Conservation (phyloP, 2,329 filamentous ascomycete genomes). For the Colletotrichum melonis region DNA sequence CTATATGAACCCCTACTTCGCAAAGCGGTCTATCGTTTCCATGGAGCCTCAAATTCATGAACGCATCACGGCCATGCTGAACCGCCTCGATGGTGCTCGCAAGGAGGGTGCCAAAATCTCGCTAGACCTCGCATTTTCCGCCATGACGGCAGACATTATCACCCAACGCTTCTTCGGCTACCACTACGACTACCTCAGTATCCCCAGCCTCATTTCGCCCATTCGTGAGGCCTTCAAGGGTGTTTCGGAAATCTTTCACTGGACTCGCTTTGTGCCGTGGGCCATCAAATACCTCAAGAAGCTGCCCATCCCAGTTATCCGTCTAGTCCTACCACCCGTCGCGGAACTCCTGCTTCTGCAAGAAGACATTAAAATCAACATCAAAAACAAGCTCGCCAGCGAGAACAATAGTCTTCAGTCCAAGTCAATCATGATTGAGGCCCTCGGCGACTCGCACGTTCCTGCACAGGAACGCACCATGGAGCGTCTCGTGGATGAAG, state of each 20-base stretch:
- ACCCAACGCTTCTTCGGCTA: constrained; percentile 35
- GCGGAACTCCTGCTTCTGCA: constrained; percentile 13
- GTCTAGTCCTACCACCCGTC: constrained; percentile 16
- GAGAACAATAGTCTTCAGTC: background rate
- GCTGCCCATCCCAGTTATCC: constrained; percentile 14
- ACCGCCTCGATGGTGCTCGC: constrained; percentile 17
- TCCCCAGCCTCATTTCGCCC: constrained; percentile 2
- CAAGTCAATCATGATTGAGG: background rate
- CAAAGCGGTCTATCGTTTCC: constrained; percentile 36
- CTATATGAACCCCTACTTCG: constrained; percentile 41
- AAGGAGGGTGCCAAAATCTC: background rate
- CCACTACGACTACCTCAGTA: constrained; percentile 33
- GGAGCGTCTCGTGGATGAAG: constrained; percentile 36
- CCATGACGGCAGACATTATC: constrained; percentile 39
- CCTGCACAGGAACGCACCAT: background rate
- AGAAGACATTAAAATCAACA: constrained; percentile 18
- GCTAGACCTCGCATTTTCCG: constrained; percentile 37
- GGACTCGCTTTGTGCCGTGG: constrained; percentile 32
- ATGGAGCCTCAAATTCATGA: constrained; percentile 38
- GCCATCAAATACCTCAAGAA: constrained; percentile 16
- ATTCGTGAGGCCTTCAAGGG: constrained; percentile 26
- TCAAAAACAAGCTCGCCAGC: constrained; percentile 21
- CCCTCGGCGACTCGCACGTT: background rate
- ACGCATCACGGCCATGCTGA: constrained; percentile 25
- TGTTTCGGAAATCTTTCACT: constrained; percentile 21